Evolutionary conservation across 2,329 filamentous ascomycete genomes (phyloP).

Genomic region (Penicillium sp.): DNA sequence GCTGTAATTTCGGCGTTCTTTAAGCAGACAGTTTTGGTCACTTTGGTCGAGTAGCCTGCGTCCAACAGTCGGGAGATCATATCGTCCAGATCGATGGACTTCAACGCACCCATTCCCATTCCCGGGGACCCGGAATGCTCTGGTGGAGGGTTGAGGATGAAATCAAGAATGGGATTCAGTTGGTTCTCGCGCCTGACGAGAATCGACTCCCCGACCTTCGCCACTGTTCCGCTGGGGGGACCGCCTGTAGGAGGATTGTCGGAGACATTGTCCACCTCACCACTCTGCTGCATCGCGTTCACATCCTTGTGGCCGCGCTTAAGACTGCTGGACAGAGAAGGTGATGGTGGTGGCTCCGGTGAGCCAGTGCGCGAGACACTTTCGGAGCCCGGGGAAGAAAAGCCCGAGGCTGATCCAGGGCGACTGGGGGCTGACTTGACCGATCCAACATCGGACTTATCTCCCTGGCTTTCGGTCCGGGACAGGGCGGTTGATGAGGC

Average conservation of each 20-base stretch:
- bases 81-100: constrained; percentile 89
- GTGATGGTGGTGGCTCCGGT: constrained; percentile 70
- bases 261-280: constrained; percentile 91
- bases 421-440: constrained; percentile 62
- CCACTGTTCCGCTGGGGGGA: constrained; percentile 49
- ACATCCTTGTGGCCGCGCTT: constrained; percentile 71
- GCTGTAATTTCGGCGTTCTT: constrained; percentile 97
- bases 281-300: constrained; percentile 71
- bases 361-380: constrained; percentile 46
- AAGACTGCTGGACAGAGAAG: constrained; percentile 69
- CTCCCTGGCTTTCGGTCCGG: constrained; percentile 50
- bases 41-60: constrained; percentile 90
- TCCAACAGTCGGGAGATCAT: constrained; percentile 94
- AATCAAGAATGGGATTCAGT: constrained; percentile 59
- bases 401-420: constrained; percentile 25
- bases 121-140: constrained; percentile 46
- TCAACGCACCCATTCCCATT: constrained; percentile 84
- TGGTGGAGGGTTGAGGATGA: constrained; percentile 38
- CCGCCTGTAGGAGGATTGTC: constrained; percentile 74
- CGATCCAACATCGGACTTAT: constrained; percentile 70
- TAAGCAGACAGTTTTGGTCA: constrained; percentile 93
- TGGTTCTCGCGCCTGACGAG: constrained; percentile 72
- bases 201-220: constrained; percentile 81
- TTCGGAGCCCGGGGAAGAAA: constrained; percentile 34
- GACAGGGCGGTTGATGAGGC: constrained; percentile 61